A percentile compares a stretch with the other conserved stretches of the same genome.
Evolutionary conservation across 2,329 filamentous ascomycete species (phyloP).

Genomic region (Aspergillus novofumigatus): DNA sequence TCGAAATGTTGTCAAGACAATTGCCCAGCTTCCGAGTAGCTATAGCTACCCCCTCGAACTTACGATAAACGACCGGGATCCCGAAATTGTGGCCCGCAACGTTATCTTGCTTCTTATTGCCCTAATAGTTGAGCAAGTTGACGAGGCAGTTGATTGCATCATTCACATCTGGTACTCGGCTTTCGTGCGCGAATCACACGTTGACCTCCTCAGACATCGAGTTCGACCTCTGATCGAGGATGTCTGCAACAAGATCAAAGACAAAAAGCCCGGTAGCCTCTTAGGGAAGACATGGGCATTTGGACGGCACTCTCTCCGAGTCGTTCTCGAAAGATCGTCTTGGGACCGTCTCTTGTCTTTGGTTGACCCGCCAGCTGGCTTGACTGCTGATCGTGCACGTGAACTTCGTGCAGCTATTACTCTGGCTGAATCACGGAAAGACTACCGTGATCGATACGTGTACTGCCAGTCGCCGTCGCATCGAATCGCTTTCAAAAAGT

Average conservation of each 20-base stretch:
- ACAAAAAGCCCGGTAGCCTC: conserved; percentile 1
- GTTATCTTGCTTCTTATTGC: conserved; percentile 38
- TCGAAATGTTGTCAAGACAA: conserved; percentile 42
- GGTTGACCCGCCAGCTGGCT: conserved; percentile 21
- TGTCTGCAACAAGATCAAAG: conserved; percentile 13
- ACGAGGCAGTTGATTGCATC: conserved; percentile 29
- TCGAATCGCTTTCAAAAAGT: conserved; percentile 27
- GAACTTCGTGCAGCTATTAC: conserved; percentile 24
- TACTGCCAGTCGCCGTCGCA: conserved; percentile 18
- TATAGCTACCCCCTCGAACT: conserved; percentile 24
- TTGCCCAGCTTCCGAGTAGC: conserved; percentile 28
- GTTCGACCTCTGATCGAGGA: conserved; percentile 32
- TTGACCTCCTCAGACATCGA: conserved; percentile 16
- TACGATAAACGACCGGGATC: conserved; percentile 40
- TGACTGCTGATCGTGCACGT: conserved; percentile 20
- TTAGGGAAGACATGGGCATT: conserved; percentile 32
- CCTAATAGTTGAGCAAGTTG: conserved; percentile 7
- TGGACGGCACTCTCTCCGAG: conserved; percentile 17
- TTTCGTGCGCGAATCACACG: conserved; percentile 21
- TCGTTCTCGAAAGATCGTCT: conserved; percentile 26
- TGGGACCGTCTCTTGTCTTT: conserved; percentile 29
- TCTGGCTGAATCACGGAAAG: conserved; percentile 24
- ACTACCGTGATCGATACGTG: conserved; percentile 31
- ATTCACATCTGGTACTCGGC: conserved; percentile 48
- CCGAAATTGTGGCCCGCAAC: conserved; percentile 39